Base-by-base conservation (phyloP, 495 filamentous ascomycete genomes). In the Beverwykella pulmonaria region DNA sequence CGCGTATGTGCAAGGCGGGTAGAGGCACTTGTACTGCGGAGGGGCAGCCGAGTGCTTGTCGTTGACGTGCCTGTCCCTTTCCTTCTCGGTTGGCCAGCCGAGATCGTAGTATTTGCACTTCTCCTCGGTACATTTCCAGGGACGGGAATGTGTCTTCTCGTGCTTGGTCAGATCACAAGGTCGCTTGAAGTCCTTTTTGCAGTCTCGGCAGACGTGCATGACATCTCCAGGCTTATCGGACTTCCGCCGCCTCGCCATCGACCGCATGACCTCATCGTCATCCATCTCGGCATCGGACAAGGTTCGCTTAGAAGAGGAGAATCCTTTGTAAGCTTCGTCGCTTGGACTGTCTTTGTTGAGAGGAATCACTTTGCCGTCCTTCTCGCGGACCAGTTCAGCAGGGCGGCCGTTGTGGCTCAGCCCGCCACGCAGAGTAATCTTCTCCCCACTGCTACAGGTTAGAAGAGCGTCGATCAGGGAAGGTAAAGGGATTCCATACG, bases 31-130 rank as follows among this genome's bases (percentile, higher is more conserved):
- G 76, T 83, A 96, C 79, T 92, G 82, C 15, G 83, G 78, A 3
- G 94, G 92, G 32, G 83, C 81, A n/a, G 81, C 74, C 30, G 90
- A 90, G 79, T 98, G 94, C 78, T 93, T 96, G 79, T 98, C 94
- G 73, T 97, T 97, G 75, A 90, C 82, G 73, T 98, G 94, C 50
- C 94, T 88, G 71, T 97, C 93, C 71, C 91, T 87, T 79, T 98
- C 94, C 79, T 98, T 98, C 78, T 97, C 92, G 1, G 94, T 98
- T 6, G 94, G 93, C 89, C 93, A 98, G 25, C 94, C 94, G 71
- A 90, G 84, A 26, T 87, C 83, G 73, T 88, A 76, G 77, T 93
- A 98, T 74, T 92, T 94, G 87, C 94, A 98, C 17, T 81, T 85
- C 46, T 81, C 69, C 5, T 90, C 82, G 1, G 86, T 82, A 77